Evolutionary conservation across 2,329 filamentous ascomycete species (phyloP).

Genomic region (Hyphodiscus sp.): DNA sequence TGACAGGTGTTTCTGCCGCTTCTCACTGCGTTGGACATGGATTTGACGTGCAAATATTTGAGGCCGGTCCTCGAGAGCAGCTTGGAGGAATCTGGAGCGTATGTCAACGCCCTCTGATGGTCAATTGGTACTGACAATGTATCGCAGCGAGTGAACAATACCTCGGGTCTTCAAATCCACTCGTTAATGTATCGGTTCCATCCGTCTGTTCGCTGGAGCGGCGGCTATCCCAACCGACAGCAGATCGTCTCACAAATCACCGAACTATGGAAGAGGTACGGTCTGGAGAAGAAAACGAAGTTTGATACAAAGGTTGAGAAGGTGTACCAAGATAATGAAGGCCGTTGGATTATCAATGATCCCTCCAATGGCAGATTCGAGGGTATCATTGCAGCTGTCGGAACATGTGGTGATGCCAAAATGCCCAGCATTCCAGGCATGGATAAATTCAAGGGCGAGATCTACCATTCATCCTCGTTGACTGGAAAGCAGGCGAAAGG

Average conservation of each 20-base stretch:
- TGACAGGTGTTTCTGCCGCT: constrained; percentile 72
- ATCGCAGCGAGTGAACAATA: constrained; percentile 67
- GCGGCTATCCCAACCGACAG: constrained; percentile 70
- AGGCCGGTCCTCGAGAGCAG: constrained; percentile 57
- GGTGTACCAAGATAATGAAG: constrained; percentile 60
- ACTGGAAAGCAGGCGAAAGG: constrained; percentile 66
- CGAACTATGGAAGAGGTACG: constrained; percentile 68
- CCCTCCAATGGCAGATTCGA: constrained; percentile 66
- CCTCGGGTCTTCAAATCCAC: constrained; percentile 76
- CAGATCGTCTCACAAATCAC: constrained; percentile 70
- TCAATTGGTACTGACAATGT: constrained; percentile 2
- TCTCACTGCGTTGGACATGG: constrained; percentile 81
- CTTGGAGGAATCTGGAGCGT: constrained; percentile 79
- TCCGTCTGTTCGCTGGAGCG: constrained; percentile 66
- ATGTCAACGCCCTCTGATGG: constrained; percentile 26
- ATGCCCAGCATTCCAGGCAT: constrained; percentile 65
- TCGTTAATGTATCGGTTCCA: constrained; percentile 85
- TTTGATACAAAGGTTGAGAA: constrained; percentile 66
- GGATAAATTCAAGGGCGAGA: constrained; percentile 62
- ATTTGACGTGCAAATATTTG: constrained; percentile 75
- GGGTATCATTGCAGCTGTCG: constrained; percentile 70
- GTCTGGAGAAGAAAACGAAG: constrained; percentile 60
- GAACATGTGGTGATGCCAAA: constrained; percentile 74
- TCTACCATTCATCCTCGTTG: constrained; percentile 70
- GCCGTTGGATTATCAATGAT: constrained; percentile 74